Evolutionary conservation across 1,284 basidiomycete genomes (phyloP).

Genomic region (Boletus hoseneyae): DNA sequence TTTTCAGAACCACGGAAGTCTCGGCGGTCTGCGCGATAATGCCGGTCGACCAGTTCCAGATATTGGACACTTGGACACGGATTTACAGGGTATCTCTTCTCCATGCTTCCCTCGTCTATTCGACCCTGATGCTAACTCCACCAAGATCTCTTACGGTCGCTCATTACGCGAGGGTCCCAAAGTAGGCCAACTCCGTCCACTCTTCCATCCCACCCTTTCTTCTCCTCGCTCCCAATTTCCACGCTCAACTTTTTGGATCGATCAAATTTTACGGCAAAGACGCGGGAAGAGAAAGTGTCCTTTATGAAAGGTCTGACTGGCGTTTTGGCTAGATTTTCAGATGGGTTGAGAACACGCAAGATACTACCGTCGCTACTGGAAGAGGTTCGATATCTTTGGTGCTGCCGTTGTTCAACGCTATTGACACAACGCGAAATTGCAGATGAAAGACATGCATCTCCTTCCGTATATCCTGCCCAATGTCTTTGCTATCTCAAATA

Average conservation of each 20-base stretch:
- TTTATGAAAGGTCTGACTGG: slow-evolving; percentile 89
- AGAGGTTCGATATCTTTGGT: slow-evolving; percentile 54
- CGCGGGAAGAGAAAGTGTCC: slow-evolving; percentile 92
- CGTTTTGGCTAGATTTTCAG: slow-evolving; percentile 86
- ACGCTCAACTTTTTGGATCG: slow-evolving; percentile 96
- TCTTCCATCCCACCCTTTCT: slow-evolving; percentile 84
- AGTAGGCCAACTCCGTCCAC: slow-evolving; percentile 74
- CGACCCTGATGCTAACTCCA: slow-evolving; percentile 10
- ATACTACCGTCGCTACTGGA: slow-evolving; percentile 94
- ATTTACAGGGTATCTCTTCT: slow-evolving; percentile 56
- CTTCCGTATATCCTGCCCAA: slow-evolving; percentile 97
- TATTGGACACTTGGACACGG: slow-evolving; percentile 60
- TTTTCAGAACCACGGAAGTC: slow-evolving; percentile 83
- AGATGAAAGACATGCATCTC: slow-evolving; percentile 93
- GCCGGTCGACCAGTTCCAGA: slow-evolving; percentile 62
- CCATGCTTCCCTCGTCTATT: not conserved
- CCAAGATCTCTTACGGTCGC: slow-evolving; percentile 69
- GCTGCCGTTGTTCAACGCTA: not conserved
- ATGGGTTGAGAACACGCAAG: slow-evolving; percentile 84
- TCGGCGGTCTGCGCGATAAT: slow-evolving; percentile 77
- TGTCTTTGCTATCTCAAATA: slow-evolving; percentile 88
- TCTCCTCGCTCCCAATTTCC: slow-evolving; percentile 95
- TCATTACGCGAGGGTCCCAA: slow-evolving; percentile 77
- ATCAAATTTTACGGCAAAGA: slow-evolving; percentile 92
- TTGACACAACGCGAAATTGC: slow-evolving; percentile 12